Evolutionary conservation across 208 protist species (phyloP), one percentile per base, ranked within the genome.

Genomic region (Crithidia bombi): DNA sequence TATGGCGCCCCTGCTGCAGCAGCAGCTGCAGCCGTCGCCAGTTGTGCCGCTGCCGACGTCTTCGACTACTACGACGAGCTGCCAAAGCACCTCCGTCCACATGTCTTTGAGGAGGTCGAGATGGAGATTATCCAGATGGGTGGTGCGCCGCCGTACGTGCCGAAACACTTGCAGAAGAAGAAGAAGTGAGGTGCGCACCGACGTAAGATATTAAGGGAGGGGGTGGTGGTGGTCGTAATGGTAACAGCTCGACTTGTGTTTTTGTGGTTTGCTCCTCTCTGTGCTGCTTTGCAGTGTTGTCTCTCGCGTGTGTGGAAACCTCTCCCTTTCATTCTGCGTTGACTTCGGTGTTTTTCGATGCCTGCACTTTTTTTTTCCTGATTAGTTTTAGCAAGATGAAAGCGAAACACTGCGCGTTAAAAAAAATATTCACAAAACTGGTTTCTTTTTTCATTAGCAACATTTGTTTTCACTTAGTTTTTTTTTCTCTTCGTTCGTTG

Each of bases 121-220:
- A 93, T 93, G 38, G 90, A 96, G 35, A 73, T 75, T 1, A 79
- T 96, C 5, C 67, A 83, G 62, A 82, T 91, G 74, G 90, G 90
- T 39, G 90, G 90, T n/a, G 90, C 83, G 7, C 70, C 77, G 12
- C 87, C 90, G 43, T 96, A 96, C 75, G 76, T 83, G 0, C 81
- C 90, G 15, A 93, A 95, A 76, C 77, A 82, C 55, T 78, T 90
- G 38, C 66, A 79, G 67, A 82, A 85, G 63, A 89, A 90, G 72
- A 93, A 91, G 78, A 81, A 82, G 73, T 47, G 15, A 47, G 7
- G 10, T 43, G 7, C 38, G n/a, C n/a, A n/a, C n/a, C n/a, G n/a
- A n/a, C n/a, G n/a, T n/a, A n/a, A n/a, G n/a, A n/a, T n/a, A n/a
- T n/a, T 76, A 84, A 35, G 51, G 43, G 3, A 9, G 30, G 15